Evolutionary conservation across 257 asterid species (phyloP), one percentile per base, ranked within the genome.

Genomic region (Leptodermis oblonga): DNA sequence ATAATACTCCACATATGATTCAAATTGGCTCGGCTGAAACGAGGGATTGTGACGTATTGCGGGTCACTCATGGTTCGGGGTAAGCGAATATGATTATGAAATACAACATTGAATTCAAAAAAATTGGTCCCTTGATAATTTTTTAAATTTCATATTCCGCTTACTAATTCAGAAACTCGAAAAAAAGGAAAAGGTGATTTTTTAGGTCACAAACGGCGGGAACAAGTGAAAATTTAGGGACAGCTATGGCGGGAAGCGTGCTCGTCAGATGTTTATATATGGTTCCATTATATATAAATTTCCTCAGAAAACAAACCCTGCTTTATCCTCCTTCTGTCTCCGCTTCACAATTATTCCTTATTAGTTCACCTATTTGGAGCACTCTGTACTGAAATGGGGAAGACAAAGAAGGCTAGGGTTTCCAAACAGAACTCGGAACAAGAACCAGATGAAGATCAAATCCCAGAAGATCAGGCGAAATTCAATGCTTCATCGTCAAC

Each of bases 321-420:
- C 31, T 22, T 25, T 6, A 14, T 53, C 34, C 8, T 42, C 37
- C 36, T 22, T 37, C 26, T 18, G 6, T n/a, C 3, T 12, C 59
- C n/a, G n/a, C n/a, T 52, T 6, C 28, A 6, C 46, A 37, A 36
- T 26, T 28, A 15, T 1, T 15, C 10, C 13, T 25, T 36, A 23
- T 46, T 17, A 31, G 14, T 43, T 49, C 8, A 11, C 42, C 17
- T 2, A 55, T 59, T 59, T 4, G 13, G 25, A 22, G n/a, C 7
- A 48, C 0, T 51, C 15, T 1, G 25, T 65, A 30, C 13, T 5
- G 66, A 68, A 64, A 92, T 92, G 97, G 92, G 93, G 25, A 87
- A 77, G 84, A 75, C 72, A 36, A 82, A 82, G 58, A 87, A 80
- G 69, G 52, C 85, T 84, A 83, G 90, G 95, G 87, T 79, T 87